phyloP scores from a whole-genome alignment of 257 asterid species.

The Perilla frutescens region DNA sequence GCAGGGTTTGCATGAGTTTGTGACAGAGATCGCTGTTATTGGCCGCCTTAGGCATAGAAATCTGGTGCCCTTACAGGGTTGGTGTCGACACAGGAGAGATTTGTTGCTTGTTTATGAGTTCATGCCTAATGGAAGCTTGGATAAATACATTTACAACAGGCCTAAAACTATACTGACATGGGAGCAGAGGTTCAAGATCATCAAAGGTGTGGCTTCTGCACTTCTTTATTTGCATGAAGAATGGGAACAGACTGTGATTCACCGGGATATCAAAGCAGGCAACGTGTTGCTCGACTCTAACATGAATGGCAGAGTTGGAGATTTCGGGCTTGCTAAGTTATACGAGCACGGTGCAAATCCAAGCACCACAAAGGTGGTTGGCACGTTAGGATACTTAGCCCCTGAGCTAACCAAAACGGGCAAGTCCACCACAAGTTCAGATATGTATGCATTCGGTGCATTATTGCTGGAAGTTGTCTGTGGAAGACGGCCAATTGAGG shows the following conservation, averaged over 20 bases:
- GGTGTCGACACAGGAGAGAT: constrained; percentile 62
- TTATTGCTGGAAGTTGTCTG: constrained; percentile 70
- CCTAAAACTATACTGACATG: constrained; percentile 54
- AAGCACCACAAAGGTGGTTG: constrained; percentile 70
- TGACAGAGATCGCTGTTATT: constrained; percentile 58
- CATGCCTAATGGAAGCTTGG: constrained; percentile 85
- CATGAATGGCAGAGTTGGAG: constrained; percentile 69
- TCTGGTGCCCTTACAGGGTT: constrained; percentile 63
- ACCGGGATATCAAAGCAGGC: constrained; percentile 76
- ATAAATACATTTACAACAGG: constrained; percentile 58
- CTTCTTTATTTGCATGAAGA: constrained; percentile 70
- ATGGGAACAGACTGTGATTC: constrained; percentile 82
- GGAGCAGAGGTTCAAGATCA: constrained; percentile 70
- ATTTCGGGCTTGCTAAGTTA: constrained; percentile 77
- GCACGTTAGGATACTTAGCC: constrained; percentile 78
- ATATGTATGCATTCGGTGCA: constrained; percentile 80
- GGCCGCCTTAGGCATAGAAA: constrained; percentile 81
- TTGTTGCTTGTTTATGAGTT: constrained; percentile 71
- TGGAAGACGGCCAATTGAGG: constrained; percentile 79
- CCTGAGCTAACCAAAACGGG: constrained; percentile 81
- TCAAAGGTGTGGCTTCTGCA: constrained; percentile 69
- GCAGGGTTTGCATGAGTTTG: constrained; percentile 65
- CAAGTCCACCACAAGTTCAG: constrained; percentile 67
- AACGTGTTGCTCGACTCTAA: constrained; percentile 68
- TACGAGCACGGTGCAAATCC: constrained; percentile 66